Conservation (phyloP, 805 yeast species). For the Teunomyces aglyptinius region DNA sequence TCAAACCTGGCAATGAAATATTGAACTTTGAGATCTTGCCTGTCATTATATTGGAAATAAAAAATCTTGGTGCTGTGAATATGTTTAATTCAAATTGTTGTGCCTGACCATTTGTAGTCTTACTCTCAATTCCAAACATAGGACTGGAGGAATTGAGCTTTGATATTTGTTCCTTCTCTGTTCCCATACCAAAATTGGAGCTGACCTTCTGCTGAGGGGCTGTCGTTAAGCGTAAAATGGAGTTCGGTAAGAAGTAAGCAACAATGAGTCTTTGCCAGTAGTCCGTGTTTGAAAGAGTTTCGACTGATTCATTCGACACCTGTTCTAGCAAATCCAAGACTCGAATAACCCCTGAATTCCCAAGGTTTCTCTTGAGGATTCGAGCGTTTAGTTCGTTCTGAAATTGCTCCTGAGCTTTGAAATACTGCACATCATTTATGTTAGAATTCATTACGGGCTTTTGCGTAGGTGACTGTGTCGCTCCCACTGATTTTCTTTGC, state of each 20-base stretch:
- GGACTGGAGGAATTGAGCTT: constrained; percentile 3
- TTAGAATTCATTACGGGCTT: constrained; percentile 1
- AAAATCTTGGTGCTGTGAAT: constrained; percentile 63
- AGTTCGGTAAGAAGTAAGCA: constrained; percentile 30
- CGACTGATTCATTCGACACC: constrained; percentile 31
- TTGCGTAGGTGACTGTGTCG: background rate
- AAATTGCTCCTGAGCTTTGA: constrained; percentile 11
- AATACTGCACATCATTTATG: constrained; percentile 1
- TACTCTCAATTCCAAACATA: constrained; percentile 5
- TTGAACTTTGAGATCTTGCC: constrained; percentile 34
- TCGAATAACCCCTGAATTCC: constrained; percentile 42
- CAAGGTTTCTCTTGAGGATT: constrained; percentile 38
- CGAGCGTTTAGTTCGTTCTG: constrained; percentile 32
- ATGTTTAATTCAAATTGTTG: constrained; percentile 61
- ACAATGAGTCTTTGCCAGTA: constrained; percentile 39
- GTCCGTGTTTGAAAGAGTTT: constrained; percentile 26
- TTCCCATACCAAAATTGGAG: constrained; percentile 1
- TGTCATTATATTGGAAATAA: constrained; percentile 49
- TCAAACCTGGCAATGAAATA: constrained; percentile 34
- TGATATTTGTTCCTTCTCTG: constrained; percentile 6
- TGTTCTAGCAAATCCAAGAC: constrained; percentile 40
- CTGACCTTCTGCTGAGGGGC: constrained; percentile 11
- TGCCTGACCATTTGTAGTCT: constrained; percentile 9
- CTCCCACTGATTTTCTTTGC: constrained; percentile 1
- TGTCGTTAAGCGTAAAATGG: constrained; percentile 28